phyloP scores from a whole-genome alignment of 768 basidiomycete genomes.

The Asterophora lycoperdoides region DNA sequence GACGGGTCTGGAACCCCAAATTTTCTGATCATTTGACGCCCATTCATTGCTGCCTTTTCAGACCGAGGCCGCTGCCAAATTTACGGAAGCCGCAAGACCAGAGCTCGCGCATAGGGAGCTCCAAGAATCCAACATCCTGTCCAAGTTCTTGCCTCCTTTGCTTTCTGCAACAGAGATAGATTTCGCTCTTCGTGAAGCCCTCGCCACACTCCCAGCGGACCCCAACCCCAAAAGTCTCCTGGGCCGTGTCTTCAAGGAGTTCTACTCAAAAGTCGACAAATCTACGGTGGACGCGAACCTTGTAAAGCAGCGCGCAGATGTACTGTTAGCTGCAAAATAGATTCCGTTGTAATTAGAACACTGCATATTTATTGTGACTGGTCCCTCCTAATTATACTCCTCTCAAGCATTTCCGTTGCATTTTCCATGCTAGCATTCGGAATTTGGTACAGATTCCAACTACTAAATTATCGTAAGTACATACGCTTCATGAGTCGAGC shows the following conservation, averaged over 20 bases:
- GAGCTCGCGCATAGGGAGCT: slow-evolving; percentile 65
- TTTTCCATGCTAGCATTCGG: too few relatives aligned
- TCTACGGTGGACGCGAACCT: slow-evolving; percentile 51
- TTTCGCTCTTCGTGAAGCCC: slow-evolving; percentile 38
- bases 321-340: slow-evolving; percentile 26
- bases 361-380: too few relatives aligned
- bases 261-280: slow-evolving; percentile 60
- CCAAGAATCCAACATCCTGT: slow-evolving; percentile 51
- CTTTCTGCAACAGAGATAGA: slow-evolving; percentile 56
- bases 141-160: slow-evolving; percentile 55
- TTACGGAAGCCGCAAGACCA: slow-evolving; percentile 48
- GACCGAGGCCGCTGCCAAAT: slow-evolving; percentile 59
- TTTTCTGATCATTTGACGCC: slow-evolving; percentile 1
- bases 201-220: slow-evolving; percentile 27
- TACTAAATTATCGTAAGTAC: background rate
- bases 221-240: slow-evolving; percentile 31
- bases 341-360: background rate
- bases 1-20: slow-evolving; percentile 46
- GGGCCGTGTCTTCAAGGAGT: slow-evolving; percentile 56
- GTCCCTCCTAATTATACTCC: too few relatives aligned
- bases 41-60: slow-evolving; percentile 21
- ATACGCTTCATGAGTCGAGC: background rate
- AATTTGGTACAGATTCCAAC: too few relatives aligned
- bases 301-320: slow-evolving; percentile 50
- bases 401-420: too few relatives aligned